Base-by-base conservation (phyloP, 2,329 filamentous ascomycete species). In the Fusarium burgessii region DNA sequence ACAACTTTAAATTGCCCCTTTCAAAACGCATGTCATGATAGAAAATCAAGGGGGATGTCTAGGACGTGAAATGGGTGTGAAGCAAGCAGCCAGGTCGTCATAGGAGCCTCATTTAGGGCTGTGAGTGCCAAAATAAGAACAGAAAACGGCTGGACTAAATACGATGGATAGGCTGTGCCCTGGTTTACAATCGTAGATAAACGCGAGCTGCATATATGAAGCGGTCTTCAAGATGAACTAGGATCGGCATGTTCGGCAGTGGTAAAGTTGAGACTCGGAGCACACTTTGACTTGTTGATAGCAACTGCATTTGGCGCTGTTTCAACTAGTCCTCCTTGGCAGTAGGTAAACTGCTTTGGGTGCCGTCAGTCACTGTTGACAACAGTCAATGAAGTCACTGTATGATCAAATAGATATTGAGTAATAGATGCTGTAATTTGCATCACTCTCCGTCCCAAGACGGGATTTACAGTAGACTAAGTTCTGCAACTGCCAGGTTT, bases 71-170 rank as follows among this genome's bases (percentile, higher is more conserved):
- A 50, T 63, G 54, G 43, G 46, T 64, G 59, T 66, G 47, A 50
- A 43, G 55, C 20, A 54, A 70, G 65, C 49, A 63, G 67, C 51
- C 33, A 55, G 38, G 52, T 43, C 68, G 63, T 57, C 67, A 68
- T 68, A 32, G n/a, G 49, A 64, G 68, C 40, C 49, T 68, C 51
- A 36, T 55, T 68, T 60, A 64, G 68, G 67, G 62, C 62, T 70
- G 67, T 35, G n/a, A 64, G 58, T 63, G 8, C 52, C 49, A 58
- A 14, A 63, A 49, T 46, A 56, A 68, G 58, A 64, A 68, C 25
- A 18, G 7, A 6, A 45, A 32, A 17, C 42, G 42, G n/a, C 40
- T 50, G 47, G 33, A 41, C 50, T 38, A 45, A 15, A 33, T 55
- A 55, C 17, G 15, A n/a, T 46, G 52, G 55, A 38, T 35, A n/a